Evolutionary conservation across 2,329 filamentous ascomycete genomes (phyloP).

Genomic region (Aspergillus sp.): DNA sequence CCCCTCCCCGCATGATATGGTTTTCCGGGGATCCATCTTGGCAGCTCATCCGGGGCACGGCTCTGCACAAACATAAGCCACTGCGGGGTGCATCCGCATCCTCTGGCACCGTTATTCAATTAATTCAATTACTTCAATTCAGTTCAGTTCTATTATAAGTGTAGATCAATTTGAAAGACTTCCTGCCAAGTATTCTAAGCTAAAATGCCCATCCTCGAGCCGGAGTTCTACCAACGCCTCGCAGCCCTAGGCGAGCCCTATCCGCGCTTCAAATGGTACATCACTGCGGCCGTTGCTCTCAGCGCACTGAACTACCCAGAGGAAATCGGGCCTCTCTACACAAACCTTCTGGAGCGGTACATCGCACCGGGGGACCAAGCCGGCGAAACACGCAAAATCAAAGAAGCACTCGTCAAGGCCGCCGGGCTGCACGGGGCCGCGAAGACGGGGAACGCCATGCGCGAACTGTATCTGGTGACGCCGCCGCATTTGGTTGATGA

Average conservation of each 20-base stretch:
- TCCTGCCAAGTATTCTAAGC: too few relatives aligned
- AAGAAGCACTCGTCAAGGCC: background rate
- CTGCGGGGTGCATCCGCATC: too few relatives aligned
- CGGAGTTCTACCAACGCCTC: background rate
- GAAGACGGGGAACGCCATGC: background rate
- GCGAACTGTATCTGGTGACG: background rate
- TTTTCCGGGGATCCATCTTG: too few relatives aligned
- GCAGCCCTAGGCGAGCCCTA: background rate
- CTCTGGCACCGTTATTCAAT: too few relatives aligned
- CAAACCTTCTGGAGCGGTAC: background rate
- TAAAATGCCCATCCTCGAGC: background rate
- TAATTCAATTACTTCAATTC: too few relatives aligned
- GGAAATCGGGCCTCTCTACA: background rate
- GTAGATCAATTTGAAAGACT: too few relatives aligned
- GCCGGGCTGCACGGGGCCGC: background rate
- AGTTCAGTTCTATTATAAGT: too few relatives aligned
- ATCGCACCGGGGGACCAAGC: background rate
- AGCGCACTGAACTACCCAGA: background rate
- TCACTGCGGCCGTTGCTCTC: background rate
- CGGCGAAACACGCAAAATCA: background rate
- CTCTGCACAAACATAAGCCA: too few relatives aligned
- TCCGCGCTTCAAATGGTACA: constrained; percentile 1
- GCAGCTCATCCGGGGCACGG: too few relatives aligned
- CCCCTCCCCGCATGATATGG: too few relatives aligned
- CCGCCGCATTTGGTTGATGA: background rate